Evolutionary conservation across 352 stramenopile genomes (phyloP).

Genomic region (Pythium sp.): DNA sequence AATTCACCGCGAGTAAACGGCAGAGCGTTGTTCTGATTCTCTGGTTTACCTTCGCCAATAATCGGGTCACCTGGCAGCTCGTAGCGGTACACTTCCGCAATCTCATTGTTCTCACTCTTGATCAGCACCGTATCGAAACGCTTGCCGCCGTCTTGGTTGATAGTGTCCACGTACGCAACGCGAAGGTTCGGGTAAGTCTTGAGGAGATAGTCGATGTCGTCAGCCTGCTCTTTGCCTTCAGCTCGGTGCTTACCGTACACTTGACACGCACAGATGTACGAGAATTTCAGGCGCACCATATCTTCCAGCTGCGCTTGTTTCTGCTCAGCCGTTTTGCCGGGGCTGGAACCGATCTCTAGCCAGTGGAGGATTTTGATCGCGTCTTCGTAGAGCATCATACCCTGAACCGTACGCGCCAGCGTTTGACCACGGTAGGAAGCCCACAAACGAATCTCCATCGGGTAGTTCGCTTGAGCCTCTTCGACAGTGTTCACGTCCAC

Average conservation of each 20-base stretch:
- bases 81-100: constrained; percentile 75
- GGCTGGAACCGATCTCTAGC: constrained; percentile 73
- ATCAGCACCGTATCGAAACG: constrained; percentile 70
- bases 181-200: constrained; percentile 77
- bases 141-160: constrained; percentile 31
- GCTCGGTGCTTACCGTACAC: constrained; percentile 80
- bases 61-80: constrained; percentile 77
- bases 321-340: constrained; percentile 58
- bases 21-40: constrained; percentile 85
- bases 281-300: constrained; percentile 83
- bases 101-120: constrained; percentile 65
- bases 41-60: constrained; percentile 76
- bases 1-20: constrained; percentile 81
- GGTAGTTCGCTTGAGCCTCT: constrained; percentile 60
- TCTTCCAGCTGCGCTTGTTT: constrained; percentile 76
- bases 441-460: constrained; percentile 73
- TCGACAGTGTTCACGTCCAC: constrained; percentile 62
- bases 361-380: constrained; percentile 83
- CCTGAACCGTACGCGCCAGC: constrained; percentile 67
- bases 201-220: constrained; percentile 76
- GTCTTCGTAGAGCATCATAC: constrained; percentile 85
- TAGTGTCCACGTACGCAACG: constrained; percentile 79
- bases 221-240: constrained; percentile 60
- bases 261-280: constrained; percentile 82
- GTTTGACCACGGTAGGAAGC: constrained; percentile 78